These are phyloP conservation scores for Mycena filopes DNA, from an alignment of 768 basidiomycete species.

Conservation along the genomic window DNA sequence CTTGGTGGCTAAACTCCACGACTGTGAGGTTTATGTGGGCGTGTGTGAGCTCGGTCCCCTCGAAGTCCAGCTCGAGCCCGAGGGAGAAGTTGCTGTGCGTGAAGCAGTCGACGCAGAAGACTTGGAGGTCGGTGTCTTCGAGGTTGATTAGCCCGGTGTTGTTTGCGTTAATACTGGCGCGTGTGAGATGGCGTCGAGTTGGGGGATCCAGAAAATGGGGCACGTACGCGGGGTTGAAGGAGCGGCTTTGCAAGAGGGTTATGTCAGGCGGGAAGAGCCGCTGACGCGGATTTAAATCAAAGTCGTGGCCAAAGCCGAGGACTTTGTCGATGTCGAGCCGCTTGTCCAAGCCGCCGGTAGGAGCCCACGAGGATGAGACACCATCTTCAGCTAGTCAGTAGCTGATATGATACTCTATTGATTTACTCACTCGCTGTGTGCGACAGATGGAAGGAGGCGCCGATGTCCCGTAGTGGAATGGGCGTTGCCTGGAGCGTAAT, in stretches of 20 bases:
- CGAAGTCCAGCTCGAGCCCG: too few species aligned
- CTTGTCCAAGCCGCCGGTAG: neutral
- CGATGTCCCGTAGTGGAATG: conserved; percentile 12
- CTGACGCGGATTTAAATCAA: conserved; percentile 13
- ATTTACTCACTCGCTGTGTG: neutral
- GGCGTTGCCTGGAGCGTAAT: conserved; percentile 7
- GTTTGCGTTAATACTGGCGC: too few species aligned
- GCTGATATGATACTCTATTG: neutral
- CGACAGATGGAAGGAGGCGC: conserved; percentile 9
- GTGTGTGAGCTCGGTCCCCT: too few species aligned
- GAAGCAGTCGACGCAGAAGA: too few species aligned
- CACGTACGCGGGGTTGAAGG: neutral
- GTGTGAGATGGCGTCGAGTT: too few species aligned
- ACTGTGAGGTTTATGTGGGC: too few species aligned
- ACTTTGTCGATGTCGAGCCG: neutral
- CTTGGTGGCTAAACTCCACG: too few species aligned
- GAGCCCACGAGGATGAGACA: neutral
- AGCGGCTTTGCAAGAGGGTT: neutral
- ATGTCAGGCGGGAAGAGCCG: conserved; percentile 1
- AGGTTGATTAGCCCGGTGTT: too few species aligned
- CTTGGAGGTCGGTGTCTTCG: too few species aligned
- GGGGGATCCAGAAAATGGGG: neutral
- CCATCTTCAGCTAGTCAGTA: neutral
- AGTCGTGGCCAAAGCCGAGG: neutral
- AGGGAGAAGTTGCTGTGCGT: too few species aligned